These are phyloP conservation scores for Simplicillium aogashimaense DNA, from an alignment of 2,329 filamentous ascomycete genomes.

Conservation along the genomic window DNA sequence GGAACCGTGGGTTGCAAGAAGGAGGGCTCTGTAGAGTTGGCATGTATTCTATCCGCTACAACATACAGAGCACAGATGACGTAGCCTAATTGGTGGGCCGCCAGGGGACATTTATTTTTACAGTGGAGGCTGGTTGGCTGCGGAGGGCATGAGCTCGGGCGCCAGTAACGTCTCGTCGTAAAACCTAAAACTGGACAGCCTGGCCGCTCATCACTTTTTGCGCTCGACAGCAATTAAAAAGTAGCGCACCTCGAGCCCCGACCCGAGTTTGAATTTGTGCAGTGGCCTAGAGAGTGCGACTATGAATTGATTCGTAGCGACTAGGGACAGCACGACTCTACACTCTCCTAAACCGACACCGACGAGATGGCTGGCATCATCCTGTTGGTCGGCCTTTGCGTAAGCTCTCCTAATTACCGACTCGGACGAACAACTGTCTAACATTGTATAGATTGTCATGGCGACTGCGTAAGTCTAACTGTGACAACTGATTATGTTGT, in stretches of 20 bases:
- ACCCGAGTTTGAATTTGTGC: not conserved
- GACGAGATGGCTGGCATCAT: not conserved
- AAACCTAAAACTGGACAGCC: not conserved
- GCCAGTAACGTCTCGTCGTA: too few relatives aligned
- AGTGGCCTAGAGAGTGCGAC: not conserved
- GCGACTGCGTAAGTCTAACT: constrained; percentile 40
- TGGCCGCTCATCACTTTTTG: constrained; percentile 4
- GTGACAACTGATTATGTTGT: constrained; percentile 4
- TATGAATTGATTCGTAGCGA: not conserved
- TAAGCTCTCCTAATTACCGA: constrained; percentile 1
- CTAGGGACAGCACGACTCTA: not conserved
- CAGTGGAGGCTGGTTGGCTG: too few relatives aligned
- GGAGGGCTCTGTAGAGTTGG: not conserved
- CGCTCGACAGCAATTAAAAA: not conserved
- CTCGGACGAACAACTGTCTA: not conserved
- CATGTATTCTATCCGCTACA: too few relatives aligned
- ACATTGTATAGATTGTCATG: constrained; percentile 39
- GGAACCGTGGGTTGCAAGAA: not conserved
- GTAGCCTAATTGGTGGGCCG: not conserved
- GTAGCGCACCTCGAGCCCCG: not conserved
- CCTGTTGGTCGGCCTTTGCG: constrained; percentile 8
- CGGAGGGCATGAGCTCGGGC: too few relatives aligned
- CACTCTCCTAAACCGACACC: not conserved
- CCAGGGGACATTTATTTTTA: not conserved
- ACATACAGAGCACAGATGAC: too few relatives aligned